A percentile compares a stretch with the other conserved stretches of the same genome.
These are phyloP conservation scores for Microstegium vimineum DNA, from an alignment of 176 grass and related monocot species.

Conservation along the genomic window DNA sequence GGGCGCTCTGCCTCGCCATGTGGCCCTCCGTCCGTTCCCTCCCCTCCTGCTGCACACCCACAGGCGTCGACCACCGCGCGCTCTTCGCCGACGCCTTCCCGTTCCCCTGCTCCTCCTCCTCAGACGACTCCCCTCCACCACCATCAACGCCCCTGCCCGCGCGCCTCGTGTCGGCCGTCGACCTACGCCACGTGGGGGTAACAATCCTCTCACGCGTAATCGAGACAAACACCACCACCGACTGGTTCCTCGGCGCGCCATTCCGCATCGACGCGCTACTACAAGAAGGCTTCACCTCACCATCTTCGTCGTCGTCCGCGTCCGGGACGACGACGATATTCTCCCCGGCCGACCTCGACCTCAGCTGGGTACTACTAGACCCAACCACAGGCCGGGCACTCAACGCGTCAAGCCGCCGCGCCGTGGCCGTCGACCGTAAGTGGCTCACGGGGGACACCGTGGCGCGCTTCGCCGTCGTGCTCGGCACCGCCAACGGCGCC, in stretches of 20 bases:
- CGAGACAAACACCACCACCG: constrained; percentile 49
- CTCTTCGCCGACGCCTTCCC: constrained; percentile 82
- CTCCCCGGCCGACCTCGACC: constrained; percentile 29
- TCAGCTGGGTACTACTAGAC: constrained; percentile 82
- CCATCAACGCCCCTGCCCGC: neutral
- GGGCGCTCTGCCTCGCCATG: constrained; percentile 49
- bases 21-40: constrained; percentile 68
- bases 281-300: constrained; percentile 43
- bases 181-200: constrained; percentile 53
- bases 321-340: constrained; percentile 27
- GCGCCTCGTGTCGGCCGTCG: constrained; percentile 69
- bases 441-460: constrained; percentile 61
- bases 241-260: constrained; percentile 65
- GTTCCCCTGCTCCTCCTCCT: constrained; percentile 23
- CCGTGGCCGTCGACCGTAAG: constrained; percentile 45
- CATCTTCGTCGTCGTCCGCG: constrained; percentile 49
- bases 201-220: constrained; percentile 57
- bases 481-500: too few relatives aligned
- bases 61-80: constrained; percentile 14
- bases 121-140: neutral
- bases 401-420: constrained; percentile 46
- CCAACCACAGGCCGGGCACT: constrained; percentile 33
- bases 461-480: constrained; percentile 47
- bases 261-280: constrained; percentile 80
- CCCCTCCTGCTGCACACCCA: neutral